Evolutionary conservation across 1,284 basidiomycete genomes (phyloP).

Genomic region (Trametes hirsuta): DNA sequence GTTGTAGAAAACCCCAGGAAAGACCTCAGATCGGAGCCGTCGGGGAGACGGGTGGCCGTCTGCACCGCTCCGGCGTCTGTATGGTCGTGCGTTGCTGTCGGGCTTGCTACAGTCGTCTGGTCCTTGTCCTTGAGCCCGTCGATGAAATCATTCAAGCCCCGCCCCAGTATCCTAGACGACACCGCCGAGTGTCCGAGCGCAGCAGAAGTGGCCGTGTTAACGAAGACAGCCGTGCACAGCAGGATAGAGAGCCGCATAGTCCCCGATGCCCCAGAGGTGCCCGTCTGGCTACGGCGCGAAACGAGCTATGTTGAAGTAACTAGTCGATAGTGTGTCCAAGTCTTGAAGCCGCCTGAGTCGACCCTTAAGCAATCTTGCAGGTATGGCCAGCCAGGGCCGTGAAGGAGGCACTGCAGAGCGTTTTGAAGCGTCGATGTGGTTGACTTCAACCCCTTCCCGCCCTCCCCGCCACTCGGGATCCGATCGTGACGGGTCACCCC

Average conservation of each 20-base stretch:
- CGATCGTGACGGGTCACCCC: background rate
- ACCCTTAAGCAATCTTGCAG: background rate
- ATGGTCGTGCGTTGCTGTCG: background rate
- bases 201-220: conserved; percentile 9
- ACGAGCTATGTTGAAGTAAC: background rate
- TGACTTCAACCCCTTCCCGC: conserved; percentile 6
- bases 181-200: background rate
- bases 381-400: conserved; percentile 17
- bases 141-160: conserved; percentile 17
- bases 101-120: background rate
- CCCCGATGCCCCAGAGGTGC: background rate
- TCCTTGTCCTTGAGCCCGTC: conserved; percentile 8
- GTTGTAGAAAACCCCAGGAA: background rate
- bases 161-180: background rate
- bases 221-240: conserved; percentile 13
- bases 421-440: conserved; percentile 2
- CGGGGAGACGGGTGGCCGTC: background rate
- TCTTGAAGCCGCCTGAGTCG: background rate
- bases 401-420: background rate
- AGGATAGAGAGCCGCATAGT: conserved; percentile 15
- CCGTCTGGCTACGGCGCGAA: background rate
- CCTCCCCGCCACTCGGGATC: too few species aligned
- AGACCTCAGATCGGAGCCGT: background rate
- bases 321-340: background rate
- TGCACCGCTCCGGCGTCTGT: background rate